Evolutionary conservation across 768 basidiomycete species (phyloP).

Genomic region (Lyophyllum shimeji): DNA sequence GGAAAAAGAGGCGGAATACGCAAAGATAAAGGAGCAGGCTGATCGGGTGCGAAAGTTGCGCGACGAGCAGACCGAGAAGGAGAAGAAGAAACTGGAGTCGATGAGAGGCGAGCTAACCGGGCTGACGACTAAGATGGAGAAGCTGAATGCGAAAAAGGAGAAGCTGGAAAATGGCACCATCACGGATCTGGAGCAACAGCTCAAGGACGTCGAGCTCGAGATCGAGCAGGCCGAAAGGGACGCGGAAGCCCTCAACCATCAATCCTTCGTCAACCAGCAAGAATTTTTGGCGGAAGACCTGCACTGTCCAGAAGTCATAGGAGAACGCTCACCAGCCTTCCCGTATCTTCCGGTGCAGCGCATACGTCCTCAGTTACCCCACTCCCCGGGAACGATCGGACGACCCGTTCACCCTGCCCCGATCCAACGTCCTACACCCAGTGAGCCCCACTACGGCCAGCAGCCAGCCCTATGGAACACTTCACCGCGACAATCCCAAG

Average conservation of each 20-base stretch:
- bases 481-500: constrained; percentile 7
- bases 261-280: constrained; percentile 10
- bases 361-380: constrained; percentile 13
- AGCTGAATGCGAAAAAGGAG: constrained; percentile 61
- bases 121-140: constrained; percentile 65
- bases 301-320: constrained; percentile 15
- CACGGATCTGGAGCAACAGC: constrained; percentile 66
- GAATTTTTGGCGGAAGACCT: constrained; percentile 16
- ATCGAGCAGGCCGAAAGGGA: constrained; percentile 46
- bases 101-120: constrained; percentile 58
- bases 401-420: constrained; percentile 21
- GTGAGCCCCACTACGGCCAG: constrained; percentile 7
- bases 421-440: constrained; percentile 24
- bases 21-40: constrained; percentile 47
- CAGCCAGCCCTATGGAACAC: constrained; percentile 8
- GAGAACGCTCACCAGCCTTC: constrained; percentile 18
- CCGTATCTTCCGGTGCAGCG: constrained; percentile 20
- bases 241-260: constrained; percentile 17
- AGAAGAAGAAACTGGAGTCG: constrained; percentile 52
- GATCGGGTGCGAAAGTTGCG: constrained; percentile 43
- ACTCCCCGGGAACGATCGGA: constrained; percentile 18
- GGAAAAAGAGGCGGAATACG: constrained; percentile 43
- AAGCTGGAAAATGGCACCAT: constrained; percentile 59
- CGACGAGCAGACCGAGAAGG: constrained; percentile 44
- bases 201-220: constrained; percentile 59